phyloP scores from a whole-genome alignment of 2,329 filamentous ascomycete species.

The Fusarium papillatum region DNA sequence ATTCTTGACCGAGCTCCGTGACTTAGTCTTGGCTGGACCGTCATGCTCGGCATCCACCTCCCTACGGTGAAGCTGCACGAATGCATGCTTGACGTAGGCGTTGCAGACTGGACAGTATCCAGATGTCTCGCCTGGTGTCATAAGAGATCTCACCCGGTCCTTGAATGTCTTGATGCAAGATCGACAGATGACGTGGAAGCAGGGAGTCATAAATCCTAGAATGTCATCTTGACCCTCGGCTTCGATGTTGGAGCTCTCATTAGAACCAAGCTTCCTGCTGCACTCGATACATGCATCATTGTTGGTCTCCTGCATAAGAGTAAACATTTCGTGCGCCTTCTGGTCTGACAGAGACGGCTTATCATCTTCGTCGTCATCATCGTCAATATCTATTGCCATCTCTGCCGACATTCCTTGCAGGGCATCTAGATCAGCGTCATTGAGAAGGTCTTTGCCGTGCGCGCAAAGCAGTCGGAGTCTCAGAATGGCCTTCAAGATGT shows the following conservation, averaged over 20 bases:
- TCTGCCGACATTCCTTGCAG: slow-evolving; percentile 87
- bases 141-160: slow-evolving; percentile 60
- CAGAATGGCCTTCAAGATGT: slow-evolving; percentile 92
- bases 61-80: slow-evolving; percentile 77
- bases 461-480: slow-evolving; percentile 92
- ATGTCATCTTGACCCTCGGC: slow-evolving; percentile 73
- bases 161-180: slow-evolving; percentile 76
- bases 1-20: slow-evolving; percentile 61
- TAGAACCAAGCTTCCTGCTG: slow-evolving; percentile 71
- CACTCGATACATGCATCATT: slow-evolving; percentile 82
- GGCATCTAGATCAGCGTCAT: slow-evolving; percentile 83
- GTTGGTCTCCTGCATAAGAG: slow-evolving; percentile 86
- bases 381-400: slow-evolving; percentile 91
- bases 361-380: slow-evolving; percentile 77
- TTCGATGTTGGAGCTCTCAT: slow-evolving; percentile 68
- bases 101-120: slow-evolving; percentile 79
- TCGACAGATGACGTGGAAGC: slow-evolving; percentile 87
- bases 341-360: slow-evolving; percentile 72
- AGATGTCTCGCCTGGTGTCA: slow-evolving; percentile 52
- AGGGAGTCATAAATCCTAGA: slow-evolving; percentile 86
- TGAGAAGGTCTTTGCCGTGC: slow-evolving; percentile 92
- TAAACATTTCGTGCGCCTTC: slow-evolving; percentile 88
- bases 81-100: slow-evolving; percentile 71
- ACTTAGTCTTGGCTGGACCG: slow-evolving; percentile 57
- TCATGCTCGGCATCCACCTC: slow-evolving; percentile 70